Evolutionary conservation across 2,329 filamentous ascomycete species (phyloP), one percentile per base, ranked within the genome.

Genomic region (Aureobasidium pullulans): DNA sequence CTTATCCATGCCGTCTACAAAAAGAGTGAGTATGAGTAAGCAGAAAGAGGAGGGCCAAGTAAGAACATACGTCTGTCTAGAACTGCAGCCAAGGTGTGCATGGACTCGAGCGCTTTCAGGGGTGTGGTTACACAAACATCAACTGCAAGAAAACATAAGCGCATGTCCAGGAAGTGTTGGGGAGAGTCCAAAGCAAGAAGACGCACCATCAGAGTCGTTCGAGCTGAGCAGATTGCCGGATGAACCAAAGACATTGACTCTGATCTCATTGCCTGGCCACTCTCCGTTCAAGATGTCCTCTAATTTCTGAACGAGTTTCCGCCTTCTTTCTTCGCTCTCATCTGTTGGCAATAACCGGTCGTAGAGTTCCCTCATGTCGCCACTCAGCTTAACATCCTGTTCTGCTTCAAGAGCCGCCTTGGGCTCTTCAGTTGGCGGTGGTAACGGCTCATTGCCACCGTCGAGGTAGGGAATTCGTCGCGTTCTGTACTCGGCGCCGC

Each of bases 61-160:
- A 31, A 46, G 9, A 61, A 77, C 90, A 69, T 86, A 96, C 92
- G 86, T 73, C 85, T 89, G 52, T 89, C 87, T 49, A 99, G 80
- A 58, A 94, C 83, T 64, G 91, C 88, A 52, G 94, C 93, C 70
- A 99, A 85, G 72, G 89, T 85, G 77, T 95, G 96, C 67, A 97
- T 91, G 61, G 85, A 87, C 72, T 96, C 91, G 69, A 97, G 76
- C 67, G 89, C 88, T 70, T 87, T 94, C 83, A 88, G 91, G 48
- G 89, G 80, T 19, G 94, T 97, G 48, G 91, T 95, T 70, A 99
- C 96, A 77, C 94, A 99, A 59, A 99, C 93, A 72, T 99, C 94
- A 71, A 99, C 93, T 96, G 62, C 32, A 11, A 34, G 37, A 16
- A 37, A 32, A 4, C 34, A 63, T 75, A 58, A 74, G 70, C 28